Evolutionary conservation across 2,329 filamentous ascomycete genomes (phyloP), one percentile per base, ranked within the genome.

Genomic region (Fusarium xyrophilum): DNA sequence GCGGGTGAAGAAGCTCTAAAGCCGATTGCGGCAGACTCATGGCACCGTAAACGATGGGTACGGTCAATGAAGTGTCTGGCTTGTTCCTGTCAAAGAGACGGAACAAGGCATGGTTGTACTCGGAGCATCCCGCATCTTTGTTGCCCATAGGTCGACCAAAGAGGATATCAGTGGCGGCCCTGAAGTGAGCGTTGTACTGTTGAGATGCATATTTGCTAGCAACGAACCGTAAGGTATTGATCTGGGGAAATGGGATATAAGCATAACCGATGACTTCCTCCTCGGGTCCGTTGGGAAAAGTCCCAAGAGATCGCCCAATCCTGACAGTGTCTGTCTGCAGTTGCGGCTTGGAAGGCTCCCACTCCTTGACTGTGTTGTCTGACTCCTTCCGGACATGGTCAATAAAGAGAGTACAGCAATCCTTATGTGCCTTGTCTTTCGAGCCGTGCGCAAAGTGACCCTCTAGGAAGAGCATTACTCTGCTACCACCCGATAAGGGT

Each of bases 171-270:
- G 75, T 62, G 1, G 73, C 69, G 1, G 70, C 68, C 30, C 52
- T 63, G 21, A 79, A 50, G 28, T 73, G 71, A 1, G 52, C 53
- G 39, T 71, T 71, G 57, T 70, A 78, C 44, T 76, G 72, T 43
- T 77, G 71, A 15, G 69, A 65, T 4, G 64, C 74, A 62, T 72
- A 77, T 6, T 46, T 44, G 6, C 50, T 17, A 21, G 68, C 53
- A 12, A 30, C 27, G 23, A 73, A 73, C 6, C 9, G 32, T 2
- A 19, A 4, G 2, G 11, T 35, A 12, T 48, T 63, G 27, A 36
- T 43, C 23, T 64, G 60, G 30, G 73, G 73, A 30, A 75, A 69
- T 14, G 72, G 36, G 4, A 75, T 30, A n/a, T 74, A 75, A 2
- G 73, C 66, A 33, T 63, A 62, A 42, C 63, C 60, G 7, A 66